Percentiles rank a stretch among this genome's conserved stretches.
phyloP scores from a whole-genome alignment of 805 yeast species.

The Pichia phayaonensis region DNA sequence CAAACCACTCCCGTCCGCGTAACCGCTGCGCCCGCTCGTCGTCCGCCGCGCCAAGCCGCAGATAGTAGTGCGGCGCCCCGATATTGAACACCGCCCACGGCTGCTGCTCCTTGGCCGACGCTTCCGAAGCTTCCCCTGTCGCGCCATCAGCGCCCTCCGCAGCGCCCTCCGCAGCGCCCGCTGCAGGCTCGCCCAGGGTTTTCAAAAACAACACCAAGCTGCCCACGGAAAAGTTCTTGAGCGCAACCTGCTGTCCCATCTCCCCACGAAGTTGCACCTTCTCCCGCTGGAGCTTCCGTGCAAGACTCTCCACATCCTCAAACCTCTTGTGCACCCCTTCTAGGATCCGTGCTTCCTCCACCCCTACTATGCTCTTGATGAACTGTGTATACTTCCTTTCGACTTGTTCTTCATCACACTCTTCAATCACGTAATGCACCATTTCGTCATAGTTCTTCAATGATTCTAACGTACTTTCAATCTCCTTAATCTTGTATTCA shows the following conservation, averaged over 20 bases:
- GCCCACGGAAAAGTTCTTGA: conserved; percentile 58
- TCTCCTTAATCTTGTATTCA: neutral
- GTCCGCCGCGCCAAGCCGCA: conserved; percentile 34
- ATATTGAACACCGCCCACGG: conserved; percentile 96
- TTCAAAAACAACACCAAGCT: conserved; percentile 85
- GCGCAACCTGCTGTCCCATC: conserved; percentile 50
- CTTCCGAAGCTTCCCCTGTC: neutral
- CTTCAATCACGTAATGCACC: neutral
- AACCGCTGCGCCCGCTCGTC: conserved; percentile 20
- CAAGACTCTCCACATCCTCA: conserved; percentile 82
- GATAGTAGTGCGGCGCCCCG: conserved; percentile 78
- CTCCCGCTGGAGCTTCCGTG: conserved; percentile 76
- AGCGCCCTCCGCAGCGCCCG: no score
- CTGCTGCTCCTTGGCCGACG: conserved; percentile 23
- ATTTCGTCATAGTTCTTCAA: neutral
- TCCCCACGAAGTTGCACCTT: conserved; percentile 45
- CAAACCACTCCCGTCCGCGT: conserved; percentile 68
- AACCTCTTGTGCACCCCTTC: conserved; percentile 60
- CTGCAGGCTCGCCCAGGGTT: conserved; percentile 38
- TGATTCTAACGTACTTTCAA: neutral
- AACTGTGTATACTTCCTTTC: conserved; percentile 32
- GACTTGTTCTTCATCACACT: conserved; percentile 8
- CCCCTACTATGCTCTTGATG: conserved; percentile 15
- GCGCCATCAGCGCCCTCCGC: no score
- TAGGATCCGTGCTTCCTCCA: conserved; percentile 23